phyloP scores from a whole-genome alignment of 352 stramenopile genomes.

The Phytophthora syringae region DNA sequence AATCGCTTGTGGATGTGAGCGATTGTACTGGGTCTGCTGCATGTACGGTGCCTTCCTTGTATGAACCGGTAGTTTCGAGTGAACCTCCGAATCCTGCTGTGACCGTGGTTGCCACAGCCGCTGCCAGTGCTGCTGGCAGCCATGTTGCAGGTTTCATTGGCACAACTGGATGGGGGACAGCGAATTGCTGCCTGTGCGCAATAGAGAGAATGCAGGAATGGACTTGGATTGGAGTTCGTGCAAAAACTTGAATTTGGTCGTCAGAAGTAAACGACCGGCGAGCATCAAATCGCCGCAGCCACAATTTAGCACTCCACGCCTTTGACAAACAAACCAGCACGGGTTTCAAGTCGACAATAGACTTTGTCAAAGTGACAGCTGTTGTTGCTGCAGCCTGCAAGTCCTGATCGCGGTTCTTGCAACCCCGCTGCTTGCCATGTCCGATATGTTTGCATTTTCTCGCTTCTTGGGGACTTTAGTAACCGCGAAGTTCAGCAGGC shows the following conservation, averaged over 20 bases:
- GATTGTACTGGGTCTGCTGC: conserved; percentile 19
- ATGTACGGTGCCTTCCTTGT: conserved; percentile 28
- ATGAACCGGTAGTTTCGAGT: conserved; percentile 5
- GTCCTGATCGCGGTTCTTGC: conserved; percentile 24
- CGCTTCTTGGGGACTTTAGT: not conserved
- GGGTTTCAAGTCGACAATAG: not conserved
- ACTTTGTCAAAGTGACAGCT: conserved; percentile 21
- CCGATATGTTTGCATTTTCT: not conserved
- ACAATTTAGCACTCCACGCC: no score
- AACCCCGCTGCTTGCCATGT: conserved; percentile 5
- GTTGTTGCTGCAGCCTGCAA: conserved; percentile 10
- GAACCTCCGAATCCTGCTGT: conserved; percentile 20
- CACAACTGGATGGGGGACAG: no score
- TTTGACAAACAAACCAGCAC: not conserved
- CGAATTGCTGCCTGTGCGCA: not conserved
- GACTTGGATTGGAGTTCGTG: conserved; percentile 20
- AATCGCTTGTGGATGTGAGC: conserved; percentile 1
- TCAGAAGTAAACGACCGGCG: not conserved
- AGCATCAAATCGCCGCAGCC: conserved; percentile 10
- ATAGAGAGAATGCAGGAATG: conserved; percentile 20
- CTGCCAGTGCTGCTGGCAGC: conserved; percentile 1
- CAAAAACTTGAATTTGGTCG: conserved; percentile 16
- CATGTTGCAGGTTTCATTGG: conserved; percentile 12
- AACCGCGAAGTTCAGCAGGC: no score
- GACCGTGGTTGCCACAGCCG: not conserved